Base-by-base conservation (phyloP, 225 moss, liverwort and hornwort species). In the Sphagnum contortum region DNA sequence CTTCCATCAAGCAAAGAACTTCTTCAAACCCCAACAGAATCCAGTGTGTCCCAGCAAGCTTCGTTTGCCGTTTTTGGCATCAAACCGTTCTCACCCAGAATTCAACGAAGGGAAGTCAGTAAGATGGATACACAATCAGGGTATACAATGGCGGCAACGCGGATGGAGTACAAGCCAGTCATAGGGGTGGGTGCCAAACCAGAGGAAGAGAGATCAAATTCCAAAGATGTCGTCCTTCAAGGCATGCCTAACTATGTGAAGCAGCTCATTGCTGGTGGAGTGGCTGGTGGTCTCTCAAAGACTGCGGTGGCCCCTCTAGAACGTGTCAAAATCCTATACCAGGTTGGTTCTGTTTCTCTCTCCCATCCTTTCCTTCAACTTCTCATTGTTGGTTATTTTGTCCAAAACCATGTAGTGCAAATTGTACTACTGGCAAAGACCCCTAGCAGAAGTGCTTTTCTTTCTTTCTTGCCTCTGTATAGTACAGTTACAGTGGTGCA, bases 281-380 rank as follows among this genome's bases (percentile, higher is more conserved):
- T 92, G 11, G 92, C 92, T 14, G 95, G 92, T 14, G 95, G 88
- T 1, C 69, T 95, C 10, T 84, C 92, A 2, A 95, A 95, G 67
- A 83, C 91, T 50, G 80, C 92, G 14, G 92, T 92, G 10, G 95
- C 95, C 51, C 92, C 95, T 48, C 75, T 95, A 47, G 95, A 95
- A 72, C 92, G 92, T 47, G 65, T 95, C 0, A 95, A 95, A 64
- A 95, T 95, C 49, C 76, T 95, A 0, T 95, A 84, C 55, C 92
- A 95, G 89, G 91, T 95, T 11, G 12, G 70, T 70, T 3, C 44
- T 59, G n/a, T 56, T 57, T 55, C 29, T 48, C 8, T 48, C 61
- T 54, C 10, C 44, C 29, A 12, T 12, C 29, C 29, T 29, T 29
- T 29, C 29, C 29, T 29, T 29, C 29, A 29, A 29, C 29, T 29